A percentile compares a stretch with the other conserved stretches of the same genome.
Evolutionary conservation across 2,329 filamentous ascomycete genomes (phyloP).

Genomic region (Aschersonia sp.): DNA sequence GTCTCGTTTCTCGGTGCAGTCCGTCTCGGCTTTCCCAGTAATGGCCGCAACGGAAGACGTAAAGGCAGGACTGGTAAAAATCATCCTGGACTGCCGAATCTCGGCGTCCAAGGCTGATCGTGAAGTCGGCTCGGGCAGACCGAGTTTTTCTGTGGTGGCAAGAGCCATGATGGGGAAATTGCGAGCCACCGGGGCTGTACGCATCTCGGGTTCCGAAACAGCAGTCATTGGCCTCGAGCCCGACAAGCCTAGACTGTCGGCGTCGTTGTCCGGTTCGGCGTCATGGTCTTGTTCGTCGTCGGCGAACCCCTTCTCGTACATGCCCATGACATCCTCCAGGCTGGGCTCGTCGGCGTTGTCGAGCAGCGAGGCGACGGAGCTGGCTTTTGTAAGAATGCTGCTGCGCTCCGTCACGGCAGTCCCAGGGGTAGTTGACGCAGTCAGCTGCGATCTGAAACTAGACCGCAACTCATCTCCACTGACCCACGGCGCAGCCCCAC

Average conservation of each 20-base stretch:
- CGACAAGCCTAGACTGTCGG: slow-evolving; percentile 1
- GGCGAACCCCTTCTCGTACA: slow-evolving; percentile 50
- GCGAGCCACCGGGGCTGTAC: neutral
- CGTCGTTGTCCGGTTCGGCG: slow-evolving; percentile 18
- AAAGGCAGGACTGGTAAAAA: slow-evolving; percentile 23
- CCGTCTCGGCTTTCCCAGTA: slow-evolving; percentile 14
- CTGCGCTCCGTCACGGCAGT: slow-evolving; percentile 63
- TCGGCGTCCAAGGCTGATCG: slow-evolving; percentile 20
- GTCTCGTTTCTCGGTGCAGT: slow-evolving; percentile 27
- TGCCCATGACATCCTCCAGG: slow-evolving; percentile 55
- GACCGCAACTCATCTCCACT: slow-evolving; percentile 37
- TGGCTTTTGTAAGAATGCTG: slow-evolving; percentile 67
- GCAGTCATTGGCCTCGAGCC: slow-evolving; percentile 4
- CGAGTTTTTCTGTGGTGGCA: slow-evolving; percentile 7
- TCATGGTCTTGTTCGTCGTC: slow-evolving; percentile 27
- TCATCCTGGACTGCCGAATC: slow-evolving; percentile 24
- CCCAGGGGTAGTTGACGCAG: slow-evolving; percentile 41
- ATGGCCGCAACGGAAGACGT: slow-evolving; percentile 24
- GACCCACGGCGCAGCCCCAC: slow-evolving; percentile 30
- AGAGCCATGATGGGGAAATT: slow-evolving; percentile 1
- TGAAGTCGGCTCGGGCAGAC: slow-evolving; percentile 7
- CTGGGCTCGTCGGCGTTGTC: slow-evolving; percentile 41
- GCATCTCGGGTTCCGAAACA: slow-evolving; percentile 2
- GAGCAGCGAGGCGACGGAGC: slow-evolving; percentile 50
- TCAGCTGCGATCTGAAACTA: slow-evolving; percentile 41